These are phyloP conservation scores for Astrothelium subdiscretum DNA, from an alignment of 495 filamentous ascomycete genomes.

Conservation along the genomic window DNA sequence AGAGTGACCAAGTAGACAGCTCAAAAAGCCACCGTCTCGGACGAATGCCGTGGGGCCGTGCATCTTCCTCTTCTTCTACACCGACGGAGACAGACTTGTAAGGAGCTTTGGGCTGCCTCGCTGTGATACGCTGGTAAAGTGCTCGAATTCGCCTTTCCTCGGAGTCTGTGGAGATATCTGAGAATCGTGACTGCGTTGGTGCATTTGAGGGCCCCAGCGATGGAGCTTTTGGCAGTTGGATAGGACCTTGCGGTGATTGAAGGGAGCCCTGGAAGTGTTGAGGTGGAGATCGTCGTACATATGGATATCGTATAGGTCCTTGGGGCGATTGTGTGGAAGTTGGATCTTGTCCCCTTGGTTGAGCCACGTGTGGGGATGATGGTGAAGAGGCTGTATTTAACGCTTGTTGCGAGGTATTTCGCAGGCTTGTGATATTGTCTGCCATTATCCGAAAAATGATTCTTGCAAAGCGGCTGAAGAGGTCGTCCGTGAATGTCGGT, in stretches of 20 bases:
- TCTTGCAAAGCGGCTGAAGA: not conserved
- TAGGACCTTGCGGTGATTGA: not conserved
- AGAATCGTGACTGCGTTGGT: not conserved
- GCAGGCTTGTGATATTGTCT: not conserved
- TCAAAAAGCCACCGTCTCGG: not conserved
- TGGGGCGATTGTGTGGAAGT: not conserved
- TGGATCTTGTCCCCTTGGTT: not conserved
- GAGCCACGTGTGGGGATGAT: not conserved
- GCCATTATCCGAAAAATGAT: not conserved
- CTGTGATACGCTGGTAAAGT: not conserved
- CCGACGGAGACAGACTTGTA: not conserved
- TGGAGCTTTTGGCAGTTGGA: not conserved
- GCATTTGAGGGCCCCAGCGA: too few species aligned
- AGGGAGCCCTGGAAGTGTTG: not conserved
- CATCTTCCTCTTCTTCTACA: not conserved
- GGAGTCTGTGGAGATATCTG: not conserved
- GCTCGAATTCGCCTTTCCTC: not conserved
- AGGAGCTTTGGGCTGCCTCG: not conserved
- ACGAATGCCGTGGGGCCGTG: not conserved
- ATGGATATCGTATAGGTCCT: not conserved
- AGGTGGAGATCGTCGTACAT: not conserved
- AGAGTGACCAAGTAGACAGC: not conserved
- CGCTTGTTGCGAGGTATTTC: not conserved
- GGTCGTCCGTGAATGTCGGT: not conserved
- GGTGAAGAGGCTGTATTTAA: not conserved